Conservation (phyloP, 78 protist genomes). For the Dictyostelium firmibasis region DNA sequence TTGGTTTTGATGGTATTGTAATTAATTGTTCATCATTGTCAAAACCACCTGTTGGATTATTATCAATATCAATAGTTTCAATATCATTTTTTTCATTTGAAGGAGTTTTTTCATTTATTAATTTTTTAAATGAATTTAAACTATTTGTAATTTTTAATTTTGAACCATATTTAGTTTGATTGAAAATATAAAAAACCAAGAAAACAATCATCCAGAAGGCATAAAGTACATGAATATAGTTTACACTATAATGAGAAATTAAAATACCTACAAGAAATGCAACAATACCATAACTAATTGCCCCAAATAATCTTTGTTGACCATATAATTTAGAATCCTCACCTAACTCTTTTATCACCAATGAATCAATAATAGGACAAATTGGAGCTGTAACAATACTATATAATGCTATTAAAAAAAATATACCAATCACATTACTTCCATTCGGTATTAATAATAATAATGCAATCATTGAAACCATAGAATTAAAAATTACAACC, state of each 20-base stretch:
- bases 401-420: neutral
- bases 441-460: neutral
- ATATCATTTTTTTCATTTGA: neutral
- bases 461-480: neutral
- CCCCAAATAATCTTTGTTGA: slow-evolving; percentile 15
- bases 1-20: neutral
- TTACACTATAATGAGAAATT: neutral
- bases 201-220: neutral
- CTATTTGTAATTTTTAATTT: neutral
- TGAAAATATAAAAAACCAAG: neutral
- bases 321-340: neutral
- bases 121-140: neutral
- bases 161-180: neutral
- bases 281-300: slow-evolving; percentile 4
- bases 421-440: neutral
- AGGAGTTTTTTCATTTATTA: neutral
- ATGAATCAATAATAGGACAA: neutral
- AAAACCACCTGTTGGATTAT: neutral
- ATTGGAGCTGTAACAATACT: neutral
- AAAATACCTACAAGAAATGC: neutral
- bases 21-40: neutral
- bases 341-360: neutral
- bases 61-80: neutral
- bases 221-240: neutral
- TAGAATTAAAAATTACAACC: neutral